Base-by-base conservation (phyloP, 1,139 yeast species). In the Kodamaea plutei region DNA sequence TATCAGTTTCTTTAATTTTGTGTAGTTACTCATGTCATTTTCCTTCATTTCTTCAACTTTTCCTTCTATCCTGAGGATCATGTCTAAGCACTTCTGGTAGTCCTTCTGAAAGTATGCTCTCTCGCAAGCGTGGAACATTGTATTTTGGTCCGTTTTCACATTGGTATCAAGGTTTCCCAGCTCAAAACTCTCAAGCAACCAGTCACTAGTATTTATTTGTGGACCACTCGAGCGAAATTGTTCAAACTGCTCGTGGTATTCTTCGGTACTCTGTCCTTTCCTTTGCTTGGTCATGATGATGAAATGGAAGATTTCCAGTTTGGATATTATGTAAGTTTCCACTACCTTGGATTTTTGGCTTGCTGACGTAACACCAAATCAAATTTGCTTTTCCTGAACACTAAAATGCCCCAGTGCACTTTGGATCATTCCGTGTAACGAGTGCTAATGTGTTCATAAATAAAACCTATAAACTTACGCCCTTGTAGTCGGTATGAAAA, bases 261-360 rank as follows among this genome's bases (percentile, higher is more conserved):
- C 77, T 36, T 73, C 82, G 25, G 69, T 74, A 1, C 76, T 48
- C 46, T 81, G 88, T 0, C 74, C 76, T 41, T 77, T 79, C 24
- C 88, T 33, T 27, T 42, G 45, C 27, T 47, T 48, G 16, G 36
- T 22, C 23, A 28, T 23, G 12, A 21, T 17, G 20, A 17, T 7
- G 8, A 17, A 9, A 17, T 17, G 20, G 9, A 9, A n/a, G n/a
- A n/a, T n/a, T n/a, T n/a, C n/a, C n/a, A n/a, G n/a, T n/a, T n/a
- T n/a, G n/a, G n/a, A n/a, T n/a, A n/a, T n/a, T n/a, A n/a, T n/a
- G n/a, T n/a, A n/a, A n/a, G n/a, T n/a, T n/a, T n/a, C n/a, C n/a
- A n/a, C n/a, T n/a, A n/a, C n/a, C n/a, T n/a, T n/a, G n/a, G n/a
- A n/a, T n/a, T n/a, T n/a, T n/a, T n/a, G n/a, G n/a, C n/a, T n/a